Evolutionary conservation across 768 basidiomycete genomes (phyloP), one percentile per base, ranked within the genome.

Genomic region (Pleurotus salmoneostramineus): DNA sequence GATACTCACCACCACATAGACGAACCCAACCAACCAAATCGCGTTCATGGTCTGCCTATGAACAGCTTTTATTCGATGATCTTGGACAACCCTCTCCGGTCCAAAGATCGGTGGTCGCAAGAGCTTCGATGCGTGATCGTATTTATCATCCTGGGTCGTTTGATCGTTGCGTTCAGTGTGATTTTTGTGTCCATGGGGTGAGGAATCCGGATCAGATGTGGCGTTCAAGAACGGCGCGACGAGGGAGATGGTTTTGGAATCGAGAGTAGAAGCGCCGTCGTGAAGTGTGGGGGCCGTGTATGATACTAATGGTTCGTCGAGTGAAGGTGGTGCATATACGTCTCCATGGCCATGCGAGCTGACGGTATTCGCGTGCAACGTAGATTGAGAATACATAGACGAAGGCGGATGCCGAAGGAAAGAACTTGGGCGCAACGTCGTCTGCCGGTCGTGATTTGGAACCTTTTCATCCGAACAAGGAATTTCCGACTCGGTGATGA

Each of bases 71-170:
- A 77, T 73, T 40, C 69, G 63, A 49, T 71, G 73, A 56, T 77
- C 76, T 45, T 68, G 63, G 40, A 77, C 70, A 37, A 71, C 69
- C 37, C 64, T 64, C 61, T 74, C 73, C 5, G 74, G 74, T n/a
- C 76, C 76, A 59, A 76, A 76, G n/a, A 76, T 60, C 11, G 70
- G 69, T 7, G 73, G 69, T 6, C 71, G 67, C 21, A 47, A 37
- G 43, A 66, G 63, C 8, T 17, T 52, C 63, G 58, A 14, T 61
- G 64, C 45, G 35, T 35, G 31, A 48, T 4, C 40, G 51, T 45
- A 8, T 46, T 36, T 32, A 15, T 32, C 27, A 15, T 35, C n/a
- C n/a, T 3, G 37, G 1, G 37, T n/a, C 44, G 8, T 17, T 6
- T 45, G 10, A 15, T 45, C 44, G 44, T 10, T 45, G 15, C 14